These are phyloP conservation scores for Clarireedia monteithiana DNA, from an alignment of 2,329 filamentous ascomycete species.

Conservation along the genomic window DNA sequence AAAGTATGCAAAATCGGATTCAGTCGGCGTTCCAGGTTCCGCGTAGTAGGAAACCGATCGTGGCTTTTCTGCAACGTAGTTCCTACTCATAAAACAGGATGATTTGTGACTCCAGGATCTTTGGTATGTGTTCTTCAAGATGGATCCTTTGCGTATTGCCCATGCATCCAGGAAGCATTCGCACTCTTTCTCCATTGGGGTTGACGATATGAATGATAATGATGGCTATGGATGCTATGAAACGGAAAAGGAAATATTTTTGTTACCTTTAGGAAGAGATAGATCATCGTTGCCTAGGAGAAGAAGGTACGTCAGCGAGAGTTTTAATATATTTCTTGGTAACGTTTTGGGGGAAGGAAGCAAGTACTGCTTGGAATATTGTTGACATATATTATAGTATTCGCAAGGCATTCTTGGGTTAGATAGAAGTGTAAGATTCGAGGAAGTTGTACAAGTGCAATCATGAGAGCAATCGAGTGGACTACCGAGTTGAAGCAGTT, in stretches of 20 bases:
- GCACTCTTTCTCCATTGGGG: constrained; percentile 3
- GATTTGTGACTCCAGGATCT: background rate
- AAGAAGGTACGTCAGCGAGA: constrained; percentile 14
- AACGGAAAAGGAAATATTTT: constrained; percentile 5
- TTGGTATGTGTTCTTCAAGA: background rate
- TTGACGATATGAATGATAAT: constrained; percentile 1
- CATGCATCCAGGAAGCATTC: constrained; percentile 2
- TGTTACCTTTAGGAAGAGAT: constrained; percentile 54
- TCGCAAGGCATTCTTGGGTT: background rate
- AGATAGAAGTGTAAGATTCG: background rate
- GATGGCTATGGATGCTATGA: background rate
- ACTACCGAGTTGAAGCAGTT: background rate
- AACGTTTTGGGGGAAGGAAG: background rate
- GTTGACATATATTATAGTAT: background rate
- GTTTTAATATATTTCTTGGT: background rate
- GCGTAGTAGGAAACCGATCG: background rate
- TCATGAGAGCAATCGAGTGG: background rate
- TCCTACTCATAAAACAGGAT: background rate
- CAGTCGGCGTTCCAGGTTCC: background rate
- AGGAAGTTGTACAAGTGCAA: too few relatives aligned
- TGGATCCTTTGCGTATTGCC: background rate
- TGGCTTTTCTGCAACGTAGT: background rate
- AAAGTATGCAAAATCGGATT: background rate
- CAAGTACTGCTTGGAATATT: background rate
- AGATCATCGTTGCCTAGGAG: constrained; percentile 52